Conservation (phyloP, 495 filamentous ascomycete species). For the Entonaema liquescens region DNA sequence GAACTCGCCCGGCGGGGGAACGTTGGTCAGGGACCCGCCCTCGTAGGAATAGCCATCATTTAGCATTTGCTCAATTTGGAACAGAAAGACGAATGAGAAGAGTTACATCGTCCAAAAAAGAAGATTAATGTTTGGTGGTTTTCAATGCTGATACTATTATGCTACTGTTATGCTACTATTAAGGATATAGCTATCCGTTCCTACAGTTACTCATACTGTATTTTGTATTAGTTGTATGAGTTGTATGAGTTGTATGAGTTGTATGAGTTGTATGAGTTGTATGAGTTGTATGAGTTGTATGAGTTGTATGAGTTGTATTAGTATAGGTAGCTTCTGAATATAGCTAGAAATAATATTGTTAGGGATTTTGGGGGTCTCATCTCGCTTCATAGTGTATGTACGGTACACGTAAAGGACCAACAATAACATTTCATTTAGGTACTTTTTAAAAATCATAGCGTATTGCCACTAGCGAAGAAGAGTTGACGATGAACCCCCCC, state of each 20-base stretch:
- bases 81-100: slow-evolving; percentile 7
- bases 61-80: slow-evolving; percentile 23
- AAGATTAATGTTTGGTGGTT: slow-evolving; percentile 13
- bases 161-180: slow-evolving; percentile 2
- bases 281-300: too few relatives aligned
- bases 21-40: slow-evolving; percentile 14
- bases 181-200: background rate
- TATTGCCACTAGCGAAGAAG: background rate
- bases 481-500: background rate
- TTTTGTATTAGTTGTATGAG: too few relatives aligned
- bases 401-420: background rate
- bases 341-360: background rate
- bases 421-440: background rate
- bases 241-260: too few relatives aligned
- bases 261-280: too few relatives aligned
- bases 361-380: slow-evolving; percentile 1
- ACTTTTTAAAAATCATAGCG: background rate
- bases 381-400: slow-evolving; percentile 3
- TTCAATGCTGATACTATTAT: slow-evolving; percentile 4
- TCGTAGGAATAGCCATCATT: slow-evolving; percentile 36
- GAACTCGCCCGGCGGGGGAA: slow-evolving; percentile 17
- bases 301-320: too few relatives aligned
- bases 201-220: slow-evolving; percentile 5
- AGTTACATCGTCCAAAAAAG: slow-evolving; percentile 33
- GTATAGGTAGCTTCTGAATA: background rate